Evolutionary conservation across 2,329 filamentous ascomycete species (phyloP).

Genomic region (Nemania diffusa): DNA sequence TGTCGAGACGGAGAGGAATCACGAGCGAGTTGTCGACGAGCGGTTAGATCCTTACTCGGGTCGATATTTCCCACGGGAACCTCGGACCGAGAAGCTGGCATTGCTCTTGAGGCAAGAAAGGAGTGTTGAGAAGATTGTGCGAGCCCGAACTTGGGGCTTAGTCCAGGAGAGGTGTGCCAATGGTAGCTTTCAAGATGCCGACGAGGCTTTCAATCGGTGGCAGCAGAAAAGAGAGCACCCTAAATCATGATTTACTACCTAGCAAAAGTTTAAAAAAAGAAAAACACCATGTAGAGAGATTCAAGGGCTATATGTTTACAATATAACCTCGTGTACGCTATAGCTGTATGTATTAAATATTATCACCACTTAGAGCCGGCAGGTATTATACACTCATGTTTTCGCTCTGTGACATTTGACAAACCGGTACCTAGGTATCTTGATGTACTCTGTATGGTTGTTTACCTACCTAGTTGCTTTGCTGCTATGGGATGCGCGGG

Average conservation of each 20-base stretch:
- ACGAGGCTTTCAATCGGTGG: conserved; percentile 54
- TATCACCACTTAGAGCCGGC: conserved; percentile 10
- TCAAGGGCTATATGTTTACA: not conserved
- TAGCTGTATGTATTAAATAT: conserved; percentile 12
- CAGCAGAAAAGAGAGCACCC: conserved; percentile 38
- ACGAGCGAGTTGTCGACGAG: conserved; percentile 84
- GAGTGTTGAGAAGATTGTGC: conserved; percentile 80
- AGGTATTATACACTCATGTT: conserved; percentile 2
- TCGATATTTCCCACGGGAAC: conserved; percentile 81
- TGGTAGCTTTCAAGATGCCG: conserved; percentile 67
- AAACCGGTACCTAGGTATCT: too few relatives aligned
- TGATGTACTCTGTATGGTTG: too few relatives aligned
- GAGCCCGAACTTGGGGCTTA: conserved; percentile 82
- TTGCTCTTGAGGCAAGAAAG: conserved; percentile 78
- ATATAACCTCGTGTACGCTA: conserved; percentile 7
- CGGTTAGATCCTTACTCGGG: conserved; percentile 90
- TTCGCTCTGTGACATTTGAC: too few relatives aligned
- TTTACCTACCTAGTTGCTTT: too few relatives aligned
- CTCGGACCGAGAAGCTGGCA: conserved; percentile 82
- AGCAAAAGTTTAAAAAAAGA: not conserved
- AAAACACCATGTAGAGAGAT: not conserved
- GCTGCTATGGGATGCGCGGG: too few relatives aligned
- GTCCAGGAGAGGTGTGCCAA: conserved; percentile 77
- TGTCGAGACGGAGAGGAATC: conserved; percentile 74
- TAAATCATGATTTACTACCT: conserved; percentile 7